Evolutionary conservation across 306 rosid species (phyloP), one percentile per base, ranked within the genome.

Genomic region (Hylodesmum podocarpum): DNA sequence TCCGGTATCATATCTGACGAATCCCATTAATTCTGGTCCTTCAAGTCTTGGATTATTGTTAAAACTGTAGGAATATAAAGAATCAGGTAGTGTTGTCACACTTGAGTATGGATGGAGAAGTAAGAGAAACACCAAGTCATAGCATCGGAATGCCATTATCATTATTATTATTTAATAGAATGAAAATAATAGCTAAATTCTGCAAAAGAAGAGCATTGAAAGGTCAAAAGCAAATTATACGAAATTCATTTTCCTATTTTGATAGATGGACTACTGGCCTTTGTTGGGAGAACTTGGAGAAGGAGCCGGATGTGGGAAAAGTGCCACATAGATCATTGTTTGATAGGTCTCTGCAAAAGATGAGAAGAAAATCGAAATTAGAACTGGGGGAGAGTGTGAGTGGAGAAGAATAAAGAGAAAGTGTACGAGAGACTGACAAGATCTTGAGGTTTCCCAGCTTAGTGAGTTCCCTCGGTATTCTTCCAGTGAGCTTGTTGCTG

Each of bases 1-100:
- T 81, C 89, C 87, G n/a, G 12, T 57, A 47, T 88, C 93, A 53
- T 93, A 93, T 83, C 97, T 88, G 77, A 93, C 98, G 72, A 91
- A 93, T 40, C 98, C 98, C 97, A 93, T 85, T 63, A 93, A 86
- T 73, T 91, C 91, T 41, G 98, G 98, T 55, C 98, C 97, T 79
- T 89, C 85, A 44, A 93, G 67, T 83, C 92, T 86, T 34, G 97
- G 89, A 64, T 93, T 93, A 75, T 89, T 88, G 86, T 76, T 89
- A 89, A 93, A 93, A 88, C 98, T 93, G 85, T 88, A 57, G 64
- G 50, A 51, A 62, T 24, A 61, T 41, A n/a, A 64, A 73, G 57
- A 70, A 63, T 44, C 66, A 61, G 39, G 25, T 10, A 61, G 63
- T 2, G 16, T 12, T 61, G 0, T 14, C 10, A 24, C 22, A 27